Percentiles rank a stretch among this genome's conserved stretches.
Conservation (phyloP, 2,329 filamentous ascomycete genomes). For the Ramularia endophylla region DNA sequence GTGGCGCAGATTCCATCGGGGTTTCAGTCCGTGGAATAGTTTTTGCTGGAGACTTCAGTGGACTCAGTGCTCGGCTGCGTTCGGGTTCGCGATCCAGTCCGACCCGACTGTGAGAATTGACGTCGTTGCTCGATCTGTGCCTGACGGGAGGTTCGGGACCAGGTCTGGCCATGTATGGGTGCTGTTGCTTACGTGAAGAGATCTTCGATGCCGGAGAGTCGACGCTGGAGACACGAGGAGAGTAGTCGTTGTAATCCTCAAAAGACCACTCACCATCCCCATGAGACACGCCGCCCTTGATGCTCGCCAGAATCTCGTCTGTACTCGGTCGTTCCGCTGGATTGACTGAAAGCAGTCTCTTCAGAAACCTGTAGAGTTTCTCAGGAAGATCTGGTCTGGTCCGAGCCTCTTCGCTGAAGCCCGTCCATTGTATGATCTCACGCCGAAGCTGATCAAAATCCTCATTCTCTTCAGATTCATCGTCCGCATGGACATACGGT, state of each 20-base stretch:
- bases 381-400: constrained; percentile 77
- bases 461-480: constrained; percentile 84
- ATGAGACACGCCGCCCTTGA: constrained; percentile 54
- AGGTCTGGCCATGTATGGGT: constrained; percentile 18
- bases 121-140: constrained; percentile 14
- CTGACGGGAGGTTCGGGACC: constrained; percentile 14
- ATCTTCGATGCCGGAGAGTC: constrained; percentile 30
- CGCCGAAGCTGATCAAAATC: constrained; percentile 77
- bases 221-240: constrained; percentile 38
- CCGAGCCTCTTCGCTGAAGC: constrained; percentile 57
- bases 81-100: constrained; percentile 14
- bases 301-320: constrained; percentile 73
- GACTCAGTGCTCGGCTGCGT: constrained; percentile 9
- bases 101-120: constrained; percentile 13
- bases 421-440: constrained; percentile 82
- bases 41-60: constrained; percentile 6
- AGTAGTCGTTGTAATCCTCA: constrained; percentile 15
- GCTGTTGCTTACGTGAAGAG: constrained; percentile 12
- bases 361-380: constrained; percentile 78
- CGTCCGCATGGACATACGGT: constrained; percentile 78
- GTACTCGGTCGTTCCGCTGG: constrained; percentile 74
- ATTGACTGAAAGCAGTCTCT: constrained; percentile 70
- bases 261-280: constrained; percentile 24
- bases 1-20: constrained; percentile 1
- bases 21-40: constrained; percentile 5